A percentile compares a stretch with the other conserved stretches of the same genome.
Conservation (phyloP, 345 rosid species). For the Salix viminalis region DNA sequence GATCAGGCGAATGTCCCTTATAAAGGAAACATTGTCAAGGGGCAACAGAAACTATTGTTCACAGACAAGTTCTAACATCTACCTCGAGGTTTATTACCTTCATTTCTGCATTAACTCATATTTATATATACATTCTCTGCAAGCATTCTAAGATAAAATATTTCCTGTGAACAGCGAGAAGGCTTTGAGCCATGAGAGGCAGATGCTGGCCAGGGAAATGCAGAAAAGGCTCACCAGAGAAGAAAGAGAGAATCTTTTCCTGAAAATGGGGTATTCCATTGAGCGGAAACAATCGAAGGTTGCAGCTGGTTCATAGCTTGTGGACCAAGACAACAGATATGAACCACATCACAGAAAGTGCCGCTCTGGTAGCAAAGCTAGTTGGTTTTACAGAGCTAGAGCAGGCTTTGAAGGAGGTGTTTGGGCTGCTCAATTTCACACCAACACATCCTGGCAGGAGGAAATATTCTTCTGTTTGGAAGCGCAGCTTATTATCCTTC, state of each 20-base stretch:
- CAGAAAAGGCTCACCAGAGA: constrained; percentile 48
- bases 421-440: constrained; percentile 38
- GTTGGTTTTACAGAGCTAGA: constrained; percentile 43
- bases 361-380: constrained; percentile 61
- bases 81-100: constrained; percentile 47
- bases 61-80: constrained; percentile 38
- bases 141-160: background rate
- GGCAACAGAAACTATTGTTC: constrained; percentile 47
- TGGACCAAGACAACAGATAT: constrained; percentile 62
- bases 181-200: constrained; percentile 62
- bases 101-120: background rate
- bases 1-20: constrained; percentile 60
- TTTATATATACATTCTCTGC: too few relatives aligned
- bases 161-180: constrained; percentile 38
- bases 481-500: constrained; percentile 13
- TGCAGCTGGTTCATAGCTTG: constrained; percentile 50
- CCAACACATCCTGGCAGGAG: constrained; percentile 22
- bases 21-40: constrained; percentile 48
- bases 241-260: constrained; percentile 63
- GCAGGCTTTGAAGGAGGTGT: constrained; percentile 37
- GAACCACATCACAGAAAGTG: constrained; percentile 68
- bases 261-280: constrained; percentile 66
- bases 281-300: constrained; percentile 56
- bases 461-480: constrained; percentile 24
- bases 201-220: constrained; percentile 55